Conservation (phyloP, 257 asterid genomes). For the Capsicum rhomboideum region DNA sequence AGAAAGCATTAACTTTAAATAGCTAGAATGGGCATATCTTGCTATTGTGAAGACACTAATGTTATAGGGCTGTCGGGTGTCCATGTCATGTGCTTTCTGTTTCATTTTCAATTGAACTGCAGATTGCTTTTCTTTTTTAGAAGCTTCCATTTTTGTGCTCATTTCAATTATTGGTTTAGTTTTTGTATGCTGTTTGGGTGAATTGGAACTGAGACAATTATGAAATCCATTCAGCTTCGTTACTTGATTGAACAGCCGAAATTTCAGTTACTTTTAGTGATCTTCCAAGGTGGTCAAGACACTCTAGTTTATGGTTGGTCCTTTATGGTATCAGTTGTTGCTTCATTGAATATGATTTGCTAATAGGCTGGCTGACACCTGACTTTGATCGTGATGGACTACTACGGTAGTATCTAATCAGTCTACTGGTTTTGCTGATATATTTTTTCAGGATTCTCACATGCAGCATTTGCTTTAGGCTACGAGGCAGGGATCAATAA, state of each 20-base stretch:
- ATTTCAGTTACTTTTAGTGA: background rate
- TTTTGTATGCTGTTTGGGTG: background rate
- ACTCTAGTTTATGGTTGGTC: background rate
- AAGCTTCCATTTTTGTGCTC: background rate
- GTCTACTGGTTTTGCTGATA: background rate
- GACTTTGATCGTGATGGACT: background rate
- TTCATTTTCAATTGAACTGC: background rate
- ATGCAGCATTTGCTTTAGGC: slow-evolving; percentile 83
- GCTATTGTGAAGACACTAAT: background rate
- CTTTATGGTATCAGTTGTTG: background rate
- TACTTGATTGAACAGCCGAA: background rate
- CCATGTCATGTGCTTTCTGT: background rate
- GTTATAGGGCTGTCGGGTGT: too few relatives aligned
- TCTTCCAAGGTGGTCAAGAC: background rate
- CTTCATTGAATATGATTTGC: background rate
- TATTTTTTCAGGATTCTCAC: slow-evolving; percentile 63
- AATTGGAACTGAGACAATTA: background rate
- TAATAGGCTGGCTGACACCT: background rate
- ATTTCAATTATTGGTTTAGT: background rate
- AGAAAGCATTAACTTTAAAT: background rate
- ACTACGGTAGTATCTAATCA: background rate
- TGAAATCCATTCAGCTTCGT: background rate
- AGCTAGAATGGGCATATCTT: background rate
- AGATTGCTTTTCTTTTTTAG: background rate
- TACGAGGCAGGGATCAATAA: slow-evolving; percentile 75